Conservation (phyloP, 106 monocot species). For the Allium fistulosum region DNA sequence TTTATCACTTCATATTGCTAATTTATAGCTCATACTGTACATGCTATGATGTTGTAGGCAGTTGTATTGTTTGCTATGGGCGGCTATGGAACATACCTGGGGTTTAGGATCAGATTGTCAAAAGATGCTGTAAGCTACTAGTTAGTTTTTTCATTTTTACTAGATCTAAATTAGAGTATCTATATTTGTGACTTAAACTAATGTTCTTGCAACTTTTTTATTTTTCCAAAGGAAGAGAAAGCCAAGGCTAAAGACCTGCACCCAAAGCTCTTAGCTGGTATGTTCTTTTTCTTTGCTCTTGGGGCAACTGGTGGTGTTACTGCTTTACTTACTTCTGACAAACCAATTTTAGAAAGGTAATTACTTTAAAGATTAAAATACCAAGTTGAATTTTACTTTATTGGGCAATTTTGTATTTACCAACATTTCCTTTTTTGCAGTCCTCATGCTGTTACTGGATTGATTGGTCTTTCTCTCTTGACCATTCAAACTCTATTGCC, state of each 20-base stretch:
- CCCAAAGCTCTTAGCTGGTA: slow-evolving; percentile 84
- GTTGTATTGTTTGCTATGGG: slow-evolving; percentile 97
- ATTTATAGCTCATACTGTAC: neutral
- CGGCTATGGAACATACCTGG: slow-evolving; percentile 89
- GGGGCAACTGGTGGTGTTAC: slow-evolving; percentile 81
- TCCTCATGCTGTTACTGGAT: slow-evolving; percentile 66
- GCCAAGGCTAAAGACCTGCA: slow-evolving; percentile 91
- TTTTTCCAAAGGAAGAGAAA: slow-evolving; percentile 63
- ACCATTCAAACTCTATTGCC: slow-evolving; percentile 77
- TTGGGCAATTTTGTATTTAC: neutral
- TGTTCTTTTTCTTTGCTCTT: slow-evolving; percentile 90
- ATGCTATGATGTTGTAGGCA: slow-evolving; percentile 39
- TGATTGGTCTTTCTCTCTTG: slow-evolving; percentile 65
- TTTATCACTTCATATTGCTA: neutral
- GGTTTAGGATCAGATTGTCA: slow-evolving; percentile 85
- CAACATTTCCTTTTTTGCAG: neutral
- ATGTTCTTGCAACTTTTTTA: neutral
- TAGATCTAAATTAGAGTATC: neutral
- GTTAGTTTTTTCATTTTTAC: neutral
- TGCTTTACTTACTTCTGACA: slow-evolving; percentile 74
- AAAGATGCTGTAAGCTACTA: slow-evolving; percentile 57
- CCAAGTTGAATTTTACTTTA: neutral
- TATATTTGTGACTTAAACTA: neutral
- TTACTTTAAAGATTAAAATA: too few relatives aligned
- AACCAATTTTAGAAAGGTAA: slow-evolving; percentile 91